Percentiles rank a stretch among this genome's conserved stretches.
Conservation (phyloP, 257 asterid species). For the Paulownia fortunei region DNA sequence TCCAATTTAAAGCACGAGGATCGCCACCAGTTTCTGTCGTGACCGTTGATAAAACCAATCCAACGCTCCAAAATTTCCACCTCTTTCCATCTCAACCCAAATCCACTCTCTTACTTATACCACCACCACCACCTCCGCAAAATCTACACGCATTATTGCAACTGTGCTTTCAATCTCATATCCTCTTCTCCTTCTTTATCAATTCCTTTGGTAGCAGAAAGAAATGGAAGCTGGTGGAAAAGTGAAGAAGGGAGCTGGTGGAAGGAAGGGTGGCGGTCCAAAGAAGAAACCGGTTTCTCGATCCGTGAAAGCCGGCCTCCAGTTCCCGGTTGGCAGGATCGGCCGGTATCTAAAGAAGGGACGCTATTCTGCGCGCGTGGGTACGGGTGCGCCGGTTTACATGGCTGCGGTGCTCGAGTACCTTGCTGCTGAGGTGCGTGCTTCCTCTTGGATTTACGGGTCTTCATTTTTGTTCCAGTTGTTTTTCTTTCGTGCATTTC, state of each 20-base stretch:
- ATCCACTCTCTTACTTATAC: conserved; percentile 25
- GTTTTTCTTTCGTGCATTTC: neutral
- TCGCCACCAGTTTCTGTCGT: neutral
- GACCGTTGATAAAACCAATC: conserved; percentile 41
- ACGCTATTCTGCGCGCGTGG: too few species aligned
- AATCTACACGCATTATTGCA: neutral
- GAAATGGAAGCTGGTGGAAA: conserved; percentile 39
- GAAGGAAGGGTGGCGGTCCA: conserved; percentile 58
- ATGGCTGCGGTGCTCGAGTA: too few species aligned
- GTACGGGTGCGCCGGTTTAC: too few species aligned
- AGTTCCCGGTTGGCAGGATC: too few species aligned
- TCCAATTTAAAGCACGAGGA: conserved; percentile 32
- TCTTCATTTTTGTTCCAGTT: neutral
- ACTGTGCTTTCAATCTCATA: neutral
- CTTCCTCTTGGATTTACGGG: neutral
- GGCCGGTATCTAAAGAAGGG: too few species aligned
- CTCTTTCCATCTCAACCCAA: conserved; percentile 23
- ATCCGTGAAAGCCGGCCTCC: conserved; percentile 44
- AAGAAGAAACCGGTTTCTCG: conserved; percentile 61
- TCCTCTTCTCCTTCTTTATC: neutral
- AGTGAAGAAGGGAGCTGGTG: conserved; percentile 57
- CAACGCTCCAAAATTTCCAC: conserved; percentile 23
- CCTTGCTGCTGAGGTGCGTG: conserved; percentile 40
- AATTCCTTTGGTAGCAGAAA: neutral
- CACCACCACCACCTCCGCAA: conserved; percentile 16